phyloP scores from a whole-genome alignment of 2,329 filamentous ascomycete species.

The Calycina marina region DNA sequence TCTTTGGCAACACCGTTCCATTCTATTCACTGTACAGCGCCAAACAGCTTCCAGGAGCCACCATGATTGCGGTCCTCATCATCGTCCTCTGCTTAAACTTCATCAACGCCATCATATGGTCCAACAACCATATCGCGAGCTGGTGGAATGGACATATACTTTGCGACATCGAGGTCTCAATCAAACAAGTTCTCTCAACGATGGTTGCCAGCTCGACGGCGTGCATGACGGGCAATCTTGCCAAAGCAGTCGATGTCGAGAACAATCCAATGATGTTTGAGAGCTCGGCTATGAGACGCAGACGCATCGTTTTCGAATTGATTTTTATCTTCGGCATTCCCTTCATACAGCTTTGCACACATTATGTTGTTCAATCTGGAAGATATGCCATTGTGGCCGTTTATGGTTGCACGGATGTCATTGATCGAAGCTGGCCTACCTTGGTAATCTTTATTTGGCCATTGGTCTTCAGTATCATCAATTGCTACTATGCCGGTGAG shows the following conservation, averaged over 20 bases:
- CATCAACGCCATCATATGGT: constrained; percentile 51
- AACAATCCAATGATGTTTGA: constrained; percentile 35
- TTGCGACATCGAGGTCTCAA: constrained; percentile 49
- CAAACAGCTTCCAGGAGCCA: constrained; percentile 42
- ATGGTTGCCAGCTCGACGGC: constrained; percentile 36
- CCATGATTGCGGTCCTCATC: constrained; percentile 39
- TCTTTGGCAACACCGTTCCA: constrained; percentile 39
- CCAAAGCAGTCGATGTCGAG: constrained; percentile 43
- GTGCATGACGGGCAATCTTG: constrained; percentile 46
- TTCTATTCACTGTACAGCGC: constrained; percentile 45
- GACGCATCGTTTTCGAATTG: constrained; percentile 34
- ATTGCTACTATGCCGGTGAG: constrained; percentile 42
- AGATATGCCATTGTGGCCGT: constrained; percentile 45
- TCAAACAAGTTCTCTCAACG: constrained; percentile 37
- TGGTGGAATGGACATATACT: constrained; percentile 44
- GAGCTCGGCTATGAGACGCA: constrained; percentile 31
- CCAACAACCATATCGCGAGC: constrained; percentile 34
- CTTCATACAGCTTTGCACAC: constrained; percentile 35
- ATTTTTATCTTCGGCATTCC: constrained; percentile 41
- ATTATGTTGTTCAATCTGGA: constrained; percentile 42
- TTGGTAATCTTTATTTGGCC: constrained; percentile 42
- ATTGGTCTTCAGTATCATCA: constrained; percentile 35
- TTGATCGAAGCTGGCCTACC: constrained; percentile 41
- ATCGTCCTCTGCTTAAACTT: constrained; percentile 42
- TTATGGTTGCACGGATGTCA: constrained; percentile 39